Percentiles rank a stretch among this genome's conserved stretches.
These are phyloP conservation scores for Cochlearia excelsa DNA, from an alignment of 345 rosid species.

Conservation along the genomic window DNA sequence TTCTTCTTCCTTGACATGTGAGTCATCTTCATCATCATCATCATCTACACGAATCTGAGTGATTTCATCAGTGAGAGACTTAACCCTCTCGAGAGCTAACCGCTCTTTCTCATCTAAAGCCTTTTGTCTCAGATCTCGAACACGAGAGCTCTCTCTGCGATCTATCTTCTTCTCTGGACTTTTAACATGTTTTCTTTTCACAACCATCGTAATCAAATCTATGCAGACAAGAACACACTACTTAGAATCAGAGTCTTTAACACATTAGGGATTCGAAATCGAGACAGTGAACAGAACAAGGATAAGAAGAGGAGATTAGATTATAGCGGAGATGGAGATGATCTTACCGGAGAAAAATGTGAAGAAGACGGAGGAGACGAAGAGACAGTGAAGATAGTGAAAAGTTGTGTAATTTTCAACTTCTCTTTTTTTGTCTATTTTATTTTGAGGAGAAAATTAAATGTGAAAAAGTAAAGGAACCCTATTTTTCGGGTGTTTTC, in stretches of 20 bases:
- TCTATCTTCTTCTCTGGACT: slow-evolving; percentile 12
- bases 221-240: background rate
- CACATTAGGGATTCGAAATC: background rate
- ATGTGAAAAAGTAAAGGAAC: background rate
- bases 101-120: slow-evolving; percentile 50
- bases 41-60: background rate
- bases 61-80: slow-evolving; percentile 31
- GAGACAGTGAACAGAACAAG: background rate
- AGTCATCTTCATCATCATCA: slow-evolving; percentile 1
- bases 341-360: background rate
- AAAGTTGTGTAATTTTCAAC: background rate
- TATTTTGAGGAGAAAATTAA: background rate
- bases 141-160: slow-evolving; percentile 42
- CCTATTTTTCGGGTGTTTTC: slow-evolving; percentile 8
- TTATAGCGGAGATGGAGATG: background rate
- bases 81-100: slow-evolving; percentile 42
- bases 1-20: background rate
- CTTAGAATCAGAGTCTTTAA: background rate
- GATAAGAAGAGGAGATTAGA: no score
- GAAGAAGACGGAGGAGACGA: background rate
- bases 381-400: background rate
- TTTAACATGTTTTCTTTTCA: background rate
- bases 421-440: background rate
- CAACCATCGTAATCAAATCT: background rate
- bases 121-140: slow-evolving; percentile 32